Evolutionary conservation across 2,329 filamentous ascomycete genomes (phyloP).

Genomic region (Aspergillus awamori): DNA sequence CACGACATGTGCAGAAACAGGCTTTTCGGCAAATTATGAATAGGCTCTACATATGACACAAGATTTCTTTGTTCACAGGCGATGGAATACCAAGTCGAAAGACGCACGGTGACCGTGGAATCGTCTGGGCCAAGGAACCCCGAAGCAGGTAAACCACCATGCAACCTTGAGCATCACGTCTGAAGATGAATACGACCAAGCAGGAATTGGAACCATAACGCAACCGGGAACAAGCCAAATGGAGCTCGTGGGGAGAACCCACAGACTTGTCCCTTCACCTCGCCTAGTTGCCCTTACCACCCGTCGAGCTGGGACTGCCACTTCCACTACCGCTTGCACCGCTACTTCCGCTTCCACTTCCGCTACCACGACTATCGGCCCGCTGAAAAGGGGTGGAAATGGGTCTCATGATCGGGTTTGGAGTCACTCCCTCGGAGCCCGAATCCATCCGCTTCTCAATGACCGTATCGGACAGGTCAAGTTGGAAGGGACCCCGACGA

Average conservation of each 20-base stretch:
- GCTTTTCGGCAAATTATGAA: constrained; percentile 1
- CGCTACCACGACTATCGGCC: constrained; percentile 53
- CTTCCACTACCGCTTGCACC: constrained; percentile 46
- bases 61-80: constrained; percentile 14
- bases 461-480: constrained; percentile 36
- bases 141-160: constrained; percentile 14
- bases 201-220: constrained; percentile 13
- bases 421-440: constrained; percentile 36
- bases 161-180: constrained; percentile 9
- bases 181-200: constrained; percentile 14
- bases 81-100: not conserved
- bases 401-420: constrained; percentile 41
- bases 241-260: not conserved
- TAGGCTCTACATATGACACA: constrained; percentile 10
- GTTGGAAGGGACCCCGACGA: constrained; percentile 33
- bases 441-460: constrained; percentile 35
- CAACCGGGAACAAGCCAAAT: constrained; percentile 10
- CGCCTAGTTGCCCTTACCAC: constrained; percentile 35
- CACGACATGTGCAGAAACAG: too few species aligned
- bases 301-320: constrained; percentile 44
- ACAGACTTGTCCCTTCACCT: not conserved
- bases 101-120: not conserved
- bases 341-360: constrained; percentile 48
- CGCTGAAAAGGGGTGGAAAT: constrained; percentile 44
- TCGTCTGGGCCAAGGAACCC: not conserved